These are phyloP conservation scores for Annona squamosa DNA, from an alignment of 164 flowering plant genomes.

Conservation along the genomic window DNA sequence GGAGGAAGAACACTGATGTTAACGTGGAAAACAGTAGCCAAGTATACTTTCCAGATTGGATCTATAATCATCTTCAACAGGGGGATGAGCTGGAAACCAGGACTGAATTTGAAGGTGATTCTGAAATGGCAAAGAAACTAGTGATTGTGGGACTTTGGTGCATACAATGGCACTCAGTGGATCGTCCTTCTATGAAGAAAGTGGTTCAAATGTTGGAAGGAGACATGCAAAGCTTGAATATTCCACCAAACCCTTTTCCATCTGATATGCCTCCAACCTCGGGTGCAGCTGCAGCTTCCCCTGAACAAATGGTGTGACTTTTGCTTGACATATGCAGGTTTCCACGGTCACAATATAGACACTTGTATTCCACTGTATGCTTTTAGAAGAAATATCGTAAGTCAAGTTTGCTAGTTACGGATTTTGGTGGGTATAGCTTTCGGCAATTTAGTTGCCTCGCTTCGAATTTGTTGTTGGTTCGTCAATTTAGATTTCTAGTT, in stretches of 20 bases:
- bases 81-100: not conserved
- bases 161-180: slow-evolving; percentile 3
- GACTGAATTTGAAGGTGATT: not conserved
- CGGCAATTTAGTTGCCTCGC: too few species aligned
- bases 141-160: slow-evolving; percentile 7
- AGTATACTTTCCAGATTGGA: slow-evolving; percentile 8
- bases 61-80: slow-evolving; percentile 1
- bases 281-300: not conserved
- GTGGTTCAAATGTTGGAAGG: slow-evolving; percentile 8
- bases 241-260: slow-evolving; percentile 5
- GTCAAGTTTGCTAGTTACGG: too few species aligned
- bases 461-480: too few species aligned
- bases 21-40: slow-evolving; percentile 1
- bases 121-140: not conserved
- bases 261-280: not conserved
- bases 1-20: not conserved
- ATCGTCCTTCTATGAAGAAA: slow-evolving; percentile 8
- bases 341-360: too few species aligned
- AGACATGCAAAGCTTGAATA: not conserved
- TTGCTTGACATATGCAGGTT: too few species aligned
- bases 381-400: too few species aligned
- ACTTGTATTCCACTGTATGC: too few species aligned
- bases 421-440: too few species aligned
- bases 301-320: not conserved
- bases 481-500: too few species aligned